Evolutionary conservation across 495 filamentous ascomycete species (phyloP).

Genomic region (Polyplosphaeria fusca): DNA sequence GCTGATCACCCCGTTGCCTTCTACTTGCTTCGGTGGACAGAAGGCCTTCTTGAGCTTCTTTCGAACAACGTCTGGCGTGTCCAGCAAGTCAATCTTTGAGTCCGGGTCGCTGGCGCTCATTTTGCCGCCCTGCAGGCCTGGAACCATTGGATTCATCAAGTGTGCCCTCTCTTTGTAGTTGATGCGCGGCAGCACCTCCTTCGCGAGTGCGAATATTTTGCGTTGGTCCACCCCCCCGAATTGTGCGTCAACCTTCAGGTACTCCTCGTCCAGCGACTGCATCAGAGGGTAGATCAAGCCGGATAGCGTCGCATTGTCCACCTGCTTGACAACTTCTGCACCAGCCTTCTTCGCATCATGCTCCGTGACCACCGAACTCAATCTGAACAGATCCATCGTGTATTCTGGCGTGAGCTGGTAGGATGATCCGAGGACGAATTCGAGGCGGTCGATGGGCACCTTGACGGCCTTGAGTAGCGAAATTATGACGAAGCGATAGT

Average conservation of each 20-base stretch:
- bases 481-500: conserved; percentile 43
- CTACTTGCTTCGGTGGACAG: conserved; percentile 67
- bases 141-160: conserved; percentile 87
- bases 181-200: conserved; percentile 68
- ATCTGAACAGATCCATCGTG: conserved; percentile 67
- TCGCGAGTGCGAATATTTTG: conserved; percentile 82
- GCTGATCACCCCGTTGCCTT: conserved; percentile 79
- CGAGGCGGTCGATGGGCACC: conserved; percentile 66
- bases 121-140: conserved; percentile 78
- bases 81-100: conserved; percentile 89
- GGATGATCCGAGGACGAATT: conserved; percentile 78
- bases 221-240: conserved; percentile 79
- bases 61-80: conserved; percentile 63
- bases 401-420: conserved; percentile 72
- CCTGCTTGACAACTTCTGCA: conserved; percentile 90
- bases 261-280: conserved; percentile 88
- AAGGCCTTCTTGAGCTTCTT: conserved; percentile 83
- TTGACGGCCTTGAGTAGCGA: conserved; percentile 39
- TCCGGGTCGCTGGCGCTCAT: conserved; percentile 58
- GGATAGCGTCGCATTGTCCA: conserved; percentile 65
- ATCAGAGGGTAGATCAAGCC: conserved; percentile 86
- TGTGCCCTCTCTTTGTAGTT: conserved; percentile 76
- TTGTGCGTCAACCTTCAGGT: conserved; percentile 80
- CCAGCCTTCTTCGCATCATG: conserved; percentile 80
- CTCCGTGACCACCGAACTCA: conserved; percentile 41